Evolutionary conservation across 176 grass and related monocot genomes (phyloP), one percentile per base, ranked within the genome.

Genomic region (Rhynchospora pubera): DNA sequence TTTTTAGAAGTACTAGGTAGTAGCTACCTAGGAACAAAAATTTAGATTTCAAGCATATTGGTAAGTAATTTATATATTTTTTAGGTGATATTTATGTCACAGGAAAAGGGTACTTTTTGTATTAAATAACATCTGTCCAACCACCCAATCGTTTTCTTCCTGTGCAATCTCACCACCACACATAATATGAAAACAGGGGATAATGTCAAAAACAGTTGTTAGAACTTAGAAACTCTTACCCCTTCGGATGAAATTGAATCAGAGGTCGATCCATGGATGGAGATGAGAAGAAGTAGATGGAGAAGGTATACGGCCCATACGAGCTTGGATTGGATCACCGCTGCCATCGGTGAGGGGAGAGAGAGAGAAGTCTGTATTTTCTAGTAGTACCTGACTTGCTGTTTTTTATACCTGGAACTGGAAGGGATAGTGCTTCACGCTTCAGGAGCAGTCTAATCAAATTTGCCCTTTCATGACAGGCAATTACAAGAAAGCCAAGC

Each of bases 181-280:
- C n/a, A 70, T 13, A 47, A 73, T 3, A 50, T 73, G 8, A 1
- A 73, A 73, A 51, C 3, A 51, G 24, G 26, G 51, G 47, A 52
- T n/a, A n/a, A 61, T 50, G 24, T 26, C 19, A 18, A 52, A 48
- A 32, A 62, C 48, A 62, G 3, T 10, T 69, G 34, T 18, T 69
- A 69, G n/a, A n/a, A n/a, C n/a, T n/a, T n/a, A n/a, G 65, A 69
- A 14, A 34, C 51, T 21, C 77, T 79, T 79, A 79, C 79, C 62
- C 58, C 79, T 64, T 82, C 39, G 5, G 72, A 21, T 55, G 72
- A 30, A 76, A 55, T 32, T 24, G 56, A 64, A 82, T 24, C n/a
- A 28, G 79, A 82, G 46, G 62, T 48, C 22, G 58, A 65, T 65
- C 79, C 79, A 82, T 82, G 59, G 62, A 82, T 18, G 44, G 43